Percentiles rank a stretch among this genome's conserved stretches.
Evolutionary conservation across 345 rosid species (phyloP).

Genomic region (Linum usitatissimum): DNA sequence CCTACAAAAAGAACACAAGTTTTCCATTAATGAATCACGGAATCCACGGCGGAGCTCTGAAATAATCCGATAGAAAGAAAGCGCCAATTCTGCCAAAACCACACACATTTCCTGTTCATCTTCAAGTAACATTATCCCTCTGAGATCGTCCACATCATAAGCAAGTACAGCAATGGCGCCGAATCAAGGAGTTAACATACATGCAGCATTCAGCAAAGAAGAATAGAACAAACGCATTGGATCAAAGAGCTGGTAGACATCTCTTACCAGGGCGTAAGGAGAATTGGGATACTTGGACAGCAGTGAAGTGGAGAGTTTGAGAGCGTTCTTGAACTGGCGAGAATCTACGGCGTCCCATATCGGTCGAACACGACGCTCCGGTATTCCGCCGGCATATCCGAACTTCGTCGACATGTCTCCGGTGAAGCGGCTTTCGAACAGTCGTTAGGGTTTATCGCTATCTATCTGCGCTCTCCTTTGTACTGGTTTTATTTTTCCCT

Average conservation of each 20-base stretch:
- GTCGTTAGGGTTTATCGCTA: neutral
- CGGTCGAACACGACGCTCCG: conserved; percentile 96
- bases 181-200: neutral
- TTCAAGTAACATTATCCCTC: neutral
- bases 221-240: neutral
- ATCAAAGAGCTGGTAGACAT: neutral
- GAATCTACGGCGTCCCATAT: conserved; percentile 97
- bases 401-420: conserved; percentile 72
- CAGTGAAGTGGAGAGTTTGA: conserved; percentile 58
- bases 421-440: neutral
- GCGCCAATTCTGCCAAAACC: neutral
- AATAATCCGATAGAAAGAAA: neutral
- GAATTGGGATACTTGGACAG: conserved; percentile 79
- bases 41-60: neutral
- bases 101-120: neutral
- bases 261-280: conserved; percentile 77
- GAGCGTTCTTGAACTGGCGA: conserved; percentile 92
- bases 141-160: neutral
- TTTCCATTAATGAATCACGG: neutral
- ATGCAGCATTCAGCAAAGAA: conserved; percentile 2
- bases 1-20: conserved; percentile 24
- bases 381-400: conserved; percentile 89
- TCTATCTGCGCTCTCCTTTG: neutral
- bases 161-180: neutral
- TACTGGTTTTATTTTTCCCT: neutral